These are phyloP conservation scores for Pseudonectria foliicola DNA, from an alignment of 2,329 filamentous ascomycete genomes.

Conservation along the genomic window DNA sequence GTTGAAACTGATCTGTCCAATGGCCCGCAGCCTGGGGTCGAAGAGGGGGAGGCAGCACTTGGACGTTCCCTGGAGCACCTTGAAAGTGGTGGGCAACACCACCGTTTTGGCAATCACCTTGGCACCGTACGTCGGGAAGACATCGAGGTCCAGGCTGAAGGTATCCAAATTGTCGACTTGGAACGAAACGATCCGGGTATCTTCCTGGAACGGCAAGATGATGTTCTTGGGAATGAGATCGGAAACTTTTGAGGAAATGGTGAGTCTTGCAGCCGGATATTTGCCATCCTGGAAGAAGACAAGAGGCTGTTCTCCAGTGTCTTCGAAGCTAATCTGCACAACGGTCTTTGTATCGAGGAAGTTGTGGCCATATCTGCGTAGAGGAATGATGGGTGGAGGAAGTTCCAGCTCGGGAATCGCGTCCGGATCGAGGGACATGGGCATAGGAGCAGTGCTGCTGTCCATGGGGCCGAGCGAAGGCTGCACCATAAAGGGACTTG, in stretches of 20 bases:
- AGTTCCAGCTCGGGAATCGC: slow-evolving; percentile 87
- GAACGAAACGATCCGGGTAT: slow-evolving; percentile 87
- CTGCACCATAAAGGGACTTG: slow-evolving; percentile 39
- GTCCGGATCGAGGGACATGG: slow-evolving; percentile 70
- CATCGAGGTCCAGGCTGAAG: slow-evolving; percentile 94
- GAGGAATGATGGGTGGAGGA: slow-evolving; percentile 90
- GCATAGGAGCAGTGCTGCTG: slow-evolving; percentile 44
- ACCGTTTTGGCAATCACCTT: slow-evolving; percentile 97
- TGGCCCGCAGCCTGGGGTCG: slow-evolving; percentile 82
- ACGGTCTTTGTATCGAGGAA: slow-evolving; percentile 98
- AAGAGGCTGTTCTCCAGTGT: slow-evolving; percentile 66
- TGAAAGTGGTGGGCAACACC: slow-evolving; percentile 81
- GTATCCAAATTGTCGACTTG: slow-evolving; percentile 90
- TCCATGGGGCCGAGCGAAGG: slow-evolving; percentile 36
- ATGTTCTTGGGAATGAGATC: slow-evolving; percentile 96
- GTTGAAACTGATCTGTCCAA: slow-evolving; percentile 89
- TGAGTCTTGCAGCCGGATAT: slow-evolving; percentile 88
- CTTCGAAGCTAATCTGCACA: slow-evolving; percentile 84
- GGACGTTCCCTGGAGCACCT: slow-evolving; percentile 64
- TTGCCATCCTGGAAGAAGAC: slow-evolving; percentile 97
- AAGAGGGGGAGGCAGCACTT: slow-evolving; percentile 84
- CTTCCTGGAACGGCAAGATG: slow-evolving; percentile 91
- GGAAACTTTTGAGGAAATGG: slow-evolving; percentile 92
- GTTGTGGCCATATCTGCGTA: slow-evolving; percentile 93
- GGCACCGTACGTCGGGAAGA: slow-evolving; percentile 94